Evolutionary conservation across 2,329 filamentous ascomycete genomes (phyloP), one percentile per base, ranked within the genome.

Genomic region (Cadophora gregata): DNA sequence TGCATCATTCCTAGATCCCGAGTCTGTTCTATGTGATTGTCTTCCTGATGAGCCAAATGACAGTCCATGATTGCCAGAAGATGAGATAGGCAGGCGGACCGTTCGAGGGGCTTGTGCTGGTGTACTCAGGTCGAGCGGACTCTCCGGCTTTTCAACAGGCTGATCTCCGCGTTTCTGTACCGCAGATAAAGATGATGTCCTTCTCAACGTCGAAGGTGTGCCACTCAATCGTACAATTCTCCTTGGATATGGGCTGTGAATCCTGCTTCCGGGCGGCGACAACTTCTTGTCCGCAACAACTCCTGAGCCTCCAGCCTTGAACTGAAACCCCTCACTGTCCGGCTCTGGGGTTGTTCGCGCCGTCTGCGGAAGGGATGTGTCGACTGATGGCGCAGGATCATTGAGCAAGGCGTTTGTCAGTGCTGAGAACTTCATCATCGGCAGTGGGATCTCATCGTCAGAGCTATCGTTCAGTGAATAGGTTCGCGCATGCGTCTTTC

Each of bases 401-500:
- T 88, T 87, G 27, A 97, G 84, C 19, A 97, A 83, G 24, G 93
- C 94, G 77, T 96, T 95, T 59, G 95, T 97, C 72, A 96, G 87
- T 74, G 94, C 93, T 77, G 93, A 97, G 77, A 97, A 91, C 81
- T 96, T 96, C 87, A 96, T 93, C 68, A 74, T 74, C 1, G 93
- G 93, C 72, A 93, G 90, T 19, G 92, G 91, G 31, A 96, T 92
- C 79, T 97, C 95, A 75, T 97, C 95, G 79, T 97, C 95, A 27
- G 94, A 97, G 82, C 93, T 97, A 77, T 97, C 94, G 73, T 92
- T 90, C 72, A 89, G 78, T 0, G 82, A 80, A 70, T 80, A 84
- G 58, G 82, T 81, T 66, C 82, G 82, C 63, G 82, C 78, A 61
- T 72, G 71, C 14, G 59, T 63, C 16, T 74, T 67, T 4, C 64